A percentile compares a stretch with the other conserved stretches of the same genome.
Evolutionary conservation across 164 flowering plant species (phyloP).

Genomic region (Vitis vinifera): ASM3070453v1 NC_081815.1:11888501-11889000

Average conservation of each 20-base stretch:
- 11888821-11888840: too few relatives aligned
- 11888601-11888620: background rate
- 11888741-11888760: slow-evolving; percentile 84
- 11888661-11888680: slow-evolving; percentile 93
- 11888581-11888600: background rate
- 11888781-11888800: slow-evolving; percentile 92
- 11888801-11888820: background rate
- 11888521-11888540: background rate
- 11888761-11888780: slow-evolving; percentile 91
- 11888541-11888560: background rate
- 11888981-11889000: too few relatives aligned
- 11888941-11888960: too few relatives aligned
- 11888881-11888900: too few relatives aligned
- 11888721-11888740: slow-evolving; percentile 76
- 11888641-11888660: slow-evolving; percentile 58
- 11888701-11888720: slow-evolving; percentile 72
- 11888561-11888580: background rate
- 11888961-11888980: too few relatives aligned
- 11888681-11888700: slow-evolving; percentile 72
- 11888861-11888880: too few relatives aligned
- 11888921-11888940: too few relatives aligned
- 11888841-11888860: too few relatives aligned
- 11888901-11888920: too few relatives aligned
- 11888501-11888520: background rate
- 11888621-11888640: background rate